Conservation (phyloP, 1,139 yeast genomes). For the Taphrina populina region DNA sequence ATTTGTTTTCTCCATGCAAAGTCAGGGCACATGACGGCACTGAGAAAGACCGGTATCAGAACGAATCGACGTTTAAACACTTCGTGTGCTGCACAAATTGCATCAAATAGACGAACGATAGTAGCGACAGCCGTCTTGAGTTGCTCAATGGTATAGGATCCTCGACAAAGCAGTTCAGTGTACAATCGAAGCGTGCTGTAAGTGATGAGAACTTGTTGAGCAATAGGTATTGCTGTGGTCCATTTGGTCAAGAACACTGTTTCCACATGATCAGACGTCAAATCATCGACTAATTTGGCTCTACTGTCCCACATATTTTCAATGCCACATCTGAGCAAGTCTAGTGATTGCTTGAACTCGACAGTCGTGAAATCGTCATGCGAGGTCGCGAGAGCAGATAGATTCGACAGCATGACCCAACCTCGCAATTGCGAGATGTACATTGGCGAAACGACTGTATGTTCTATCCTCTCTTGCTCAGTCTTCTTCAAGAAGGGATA, state of each 20-base stretch:
- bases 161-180: conserved; percentile 11
- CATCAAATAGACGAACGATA: conserved; percentile 20
- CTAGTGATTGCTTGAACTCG: not conserved
- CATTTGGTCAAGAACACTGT: conserved; percentile 24
- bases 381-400: conserved; percentile 19
- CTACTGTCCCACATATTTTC: conserved; percentile 20
- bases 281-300: conserved; percentile 25
- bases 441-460: conserved; percentile 29
- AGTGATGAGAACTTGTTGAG: conserved; percentile 11
- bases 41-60: conserved; percentile 28
- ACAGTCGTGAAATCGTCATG: not conserved
- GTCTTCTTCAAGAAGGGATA: conserved; percentile 30
- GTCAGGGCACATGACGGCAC: conserved; percentile 22
- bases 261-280: conserved; percentile 17
- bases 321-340: conserved; percentile 1
- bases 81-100: conserved; percentile 6
- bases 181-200: conserved; percentile 14
- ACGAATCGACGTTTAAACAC: conserved; percentile 17
- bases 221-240: conserved; percentile 24
- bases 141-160: not conserved
- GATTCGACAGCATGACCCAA: conserved; percentile 7
- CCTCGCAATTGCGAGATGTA: conserved; percentile 2
- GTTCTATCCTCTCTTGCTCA: conserved; percentile 28
- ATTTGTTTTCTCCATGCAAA: conserved; percentile 2
- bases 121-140: conserved; percentile 1